Conservation (phyloP, 192 early-diverging fungal species). For the Rhizoclosmatium globosum region DNA sequence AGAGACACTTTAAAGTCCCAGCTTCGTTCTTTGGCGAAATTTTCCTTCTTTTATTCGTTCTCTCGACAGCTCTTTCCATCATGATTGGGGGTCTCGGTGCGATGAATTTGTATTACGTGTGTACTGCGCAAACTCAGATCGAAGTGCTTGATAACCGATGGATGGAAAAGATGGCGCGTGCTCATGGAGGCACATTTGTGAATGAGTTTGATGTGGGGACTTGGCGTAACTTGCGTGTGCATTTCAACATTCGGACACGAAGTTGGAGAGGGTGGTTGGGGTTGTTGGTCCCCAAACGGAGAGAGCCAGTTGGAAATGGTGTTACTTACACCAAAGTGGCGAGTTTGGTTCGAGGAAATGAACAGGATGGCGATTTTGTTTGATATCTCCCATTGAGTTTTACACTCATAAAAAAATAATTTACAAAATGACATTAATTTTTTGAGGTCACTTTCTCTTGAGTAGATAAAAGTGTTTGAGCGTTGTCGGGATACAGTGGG, state of each 20-base stretch:
- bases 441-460: too few species aligned
- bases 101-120: constrained; percentile 57
- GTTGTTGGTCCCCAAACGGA: not conserved
- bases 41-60: constrained; percentile 45
- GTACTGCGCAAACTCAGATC: constrained; percentile 58
- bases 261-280: constrained; percentile 14
- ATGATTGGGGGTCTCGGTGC: constrained; percentile 45
- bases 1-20: constrained; percentile 9
- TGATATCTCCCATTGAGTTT: not conserved
- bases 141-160: constrained; percentile 51
- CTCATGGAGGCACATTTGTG: constrained; percentile 42
- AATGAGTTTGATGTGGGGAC: constrained; percentile 57
- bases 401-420: too few species aligned
- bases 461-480: too few species aligned
- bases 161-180: constrained; percentile 21
- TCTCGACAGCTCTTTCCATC: constrained; percentile 41
- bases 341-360: constrained; percentile 17
- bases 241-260: constrained; percentile 53
- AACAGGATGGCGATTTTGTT: constrained; percentile 7
- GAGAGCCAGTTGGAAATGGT: constrained; percentile 27
- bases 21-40: not conserved
- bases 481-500: too few species aligned
- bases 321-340: constrained; percentile 28
- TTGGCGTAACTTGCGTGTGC: constrained; percentile 50
- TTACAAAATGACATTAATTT: too few species aligned